Percentiles rank a stretch among this genome's conserved stretches.
phyloP scores from a whole-genome alignment of 2,329 filamentous ascomycete species.

The Trichophyton mentagrophytes region DNA sequence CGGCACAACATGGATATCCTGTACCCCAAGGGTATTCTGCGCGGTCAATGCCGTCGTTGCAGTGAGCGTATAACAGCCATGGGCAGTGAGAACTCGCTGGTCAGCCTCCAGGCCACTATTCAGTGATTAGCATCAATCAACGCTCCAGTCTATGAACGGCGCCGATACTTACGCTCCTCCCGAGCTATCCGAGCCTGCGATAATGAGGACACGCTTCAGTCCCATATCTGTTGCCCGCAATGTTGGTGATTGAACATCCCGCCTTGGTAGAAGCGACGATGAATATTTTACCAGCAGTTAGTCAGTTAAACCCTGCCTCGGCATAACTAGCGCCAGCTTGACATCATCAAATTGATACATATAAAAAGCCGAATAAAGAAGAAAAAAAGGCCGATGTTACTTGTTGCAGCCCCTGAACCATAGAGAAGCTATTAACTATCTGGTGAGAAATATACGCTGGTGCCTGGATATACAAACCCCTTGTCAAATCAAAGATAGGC shows the following conservation, averaged over 20 bases:
- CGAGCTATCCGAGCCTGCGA: conserved; percentile 82
- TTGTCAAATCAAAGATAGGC: no score
- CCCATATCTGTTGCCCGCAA: conserved; percentile 18
- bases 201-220: conserved; percentile 53
- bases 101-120: conserved; percentile 82
- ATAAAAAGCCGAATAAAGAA: no score
- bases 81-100: conserved; percentile 83
- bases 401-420: no score
- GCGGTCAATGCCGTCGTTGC: conserved; percentile 92
- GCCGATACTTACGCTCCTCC: conserved; percentile 61
- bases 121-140: conserved; percentile 5
- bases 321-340: background rate
- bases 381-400: no score
- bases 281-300: no score
- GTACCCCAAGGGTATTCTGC: conserved; percentile 79
- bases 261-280: no score
- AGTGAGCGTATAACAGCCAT: conserved; percentile 92
- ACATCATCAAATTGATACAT: background rate
- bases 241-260: background rate
- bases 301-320: background rate
- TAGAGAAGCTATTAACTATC: no score
- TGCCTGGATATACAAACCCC: no score
- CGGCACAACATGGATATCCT: conserved; percentile 67
- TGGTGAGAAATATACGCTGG: background rate
- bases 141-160: conserved; percentile 4